phyloP scores from a whole-genome alignment of 2,329 filamentous ascomycete species.

The Boeremia lycopersici region DNA sequence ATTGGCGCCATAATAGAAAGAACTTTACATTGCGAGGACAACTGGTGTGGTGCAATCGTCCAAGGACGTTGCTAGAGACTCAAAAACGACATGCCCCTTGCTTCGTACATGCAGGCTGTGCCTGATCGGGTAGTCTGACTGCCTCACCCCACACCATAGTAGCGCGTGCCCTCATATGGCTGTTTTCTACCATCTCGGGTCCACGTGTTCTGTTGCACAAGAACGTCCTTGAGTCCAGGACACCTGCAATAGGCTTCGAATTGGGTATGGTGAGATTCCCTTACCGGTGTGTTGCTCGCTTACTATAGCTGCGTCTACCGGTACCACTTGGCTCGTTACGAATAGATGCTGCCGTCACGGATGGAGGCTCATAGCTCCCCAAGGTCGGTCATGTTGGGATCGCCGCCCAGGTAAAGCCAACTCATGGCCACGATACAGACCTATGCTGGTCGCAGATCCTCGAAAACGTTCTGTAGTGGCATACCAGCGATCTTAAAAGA shows the following conservation, averaged over 20 bases:
- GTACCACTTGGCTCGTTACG: conserved; percentile 1
- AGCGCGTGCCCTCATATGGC: conserved; percentile 20
- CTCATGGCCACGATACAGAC: background rate
- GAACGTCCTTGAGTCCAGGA: conserved; percentile 21
- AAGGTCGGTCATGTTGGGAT: conserved; percentile 7
- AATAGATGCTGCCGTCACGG: conserved; percentile 3
- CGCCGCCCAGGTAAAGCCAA: conserved; percentile 9
- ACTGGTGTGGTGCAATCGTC: background rate
- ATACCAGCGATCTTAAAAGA: background rate
- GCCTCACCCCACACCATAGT: conserved; percentile 20
- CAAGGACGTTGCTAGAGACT: background rate
- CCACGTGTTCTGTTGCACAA: conserved; percentile 34
- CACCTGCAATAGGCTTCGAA: conserved; percentile 28
- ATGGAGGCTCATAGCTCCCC: conserved; percentile 5
- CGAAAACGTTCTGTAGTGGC: background rate
- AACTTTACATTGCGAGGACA: background rate
- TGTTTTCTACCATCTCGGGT: conserved; percentile 7
- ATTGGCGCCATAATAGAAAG: background rate
- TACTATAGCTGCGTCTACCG: background rate
- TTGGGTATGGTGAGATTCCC: conserved; percentile 24
- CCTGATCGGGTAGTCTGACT: conserved; percentile 1
- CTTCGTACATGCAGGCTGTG: conserved; percentile 7
- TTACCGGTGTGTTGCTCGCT: conserved; percentile 9
- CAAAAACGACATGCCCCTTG: background rate
- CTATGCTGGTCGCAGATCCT: conserved; percentile 12